Base-by-base conservation (phyloP, 2,329 filamentous ascomycete species). In the Phymatotrichopsis omnivora region DNA sequence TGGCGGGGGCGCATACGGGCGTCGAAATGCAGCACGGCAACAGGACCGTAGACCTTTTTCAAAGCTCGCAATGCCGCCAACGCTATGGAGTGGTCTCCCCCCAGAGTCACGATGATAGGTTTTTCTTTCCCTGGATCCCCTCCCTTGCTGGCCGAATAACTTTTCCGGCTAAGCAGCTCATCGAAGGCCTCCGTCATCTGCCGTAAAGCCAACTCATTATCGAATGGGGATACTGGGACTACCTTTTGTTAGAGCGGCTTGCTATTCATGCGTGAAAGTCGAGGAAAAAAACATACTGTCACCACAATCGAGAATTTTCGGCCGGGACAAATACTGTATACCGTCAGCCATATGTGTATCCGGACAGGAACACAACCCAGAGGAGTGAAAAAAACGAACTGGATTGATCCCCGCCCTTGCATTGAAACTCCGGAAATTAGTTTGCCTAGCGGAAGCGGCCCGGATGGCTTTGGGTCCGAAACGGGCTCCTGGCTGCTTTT, bases 401-500 rank as follows among this genome's bases (percentile, higher is more conserved):
- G 87, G 85, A 63, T 94, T 95, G 55, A 94, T 73, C 29, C 72
- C 73, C 2, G 85, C 85, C 17, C 85, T 78, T 2, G 82, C 75
- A 64, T 94, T 94, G 72, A 82, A 86, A 60, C 81, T 82, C 31
- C 85, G 76, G 62, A 82, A 84, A 2, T 78, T 73, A 11, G 81
- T 85, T 65, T 94, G 86, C 16, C 86, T 78, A 6, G 80, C 73
- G 24, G 84, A 89, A 30, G 85, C 86, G 29, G 83, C 79, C 45
- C 87, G 80, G 59, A 95, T 94, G 31, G 85, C 84, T 33, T 85
- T 77, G 25, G 87, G 87, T 0, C 87, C 87, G 60, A 94, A 94
- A 7, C 87, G 76, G 12, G 82, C 82, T 29, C 80, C 77, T n/a
- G n/a, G n/a, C n/a, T n/a, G n/a, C n/a, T n/a, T n/a, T n/a, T n/a